These are phyloP conservation scores for Gelatoporia subvermispora DNA, from an alignment of 768 basidiomycete species.

Conservation along the genomic window DNA sequence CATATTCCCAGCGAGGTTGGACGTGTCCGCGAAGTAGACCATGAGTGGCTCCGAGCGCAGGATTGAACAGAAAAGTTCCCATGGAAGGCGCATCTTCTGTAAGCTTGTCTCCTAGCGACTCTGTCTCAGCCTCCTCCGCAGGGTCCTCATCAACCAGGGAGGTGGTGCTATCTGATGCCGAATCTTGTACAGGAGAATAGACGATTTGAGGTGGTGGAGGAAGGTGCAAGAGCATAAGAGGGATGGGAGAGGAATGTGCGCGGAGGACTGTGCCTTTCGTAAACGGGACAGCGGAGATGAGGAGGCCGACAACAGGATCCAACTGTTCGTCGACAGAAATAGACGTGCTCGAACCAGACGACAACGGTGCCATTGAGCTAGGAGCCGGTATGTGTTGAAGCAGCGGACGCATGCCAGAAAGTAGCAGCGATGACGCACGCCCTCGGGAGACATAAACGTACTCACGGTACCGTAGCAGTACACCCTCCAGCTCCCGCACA, in stretches of 20 bases:
- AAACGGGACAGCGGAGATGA: conserved; percentile 80
- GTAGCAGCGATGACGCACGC: neutral
- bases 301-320: conserved; percentile 56
- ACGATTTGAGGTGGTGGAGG: conserved; percentile 29
- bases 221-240: conserved; percentile 75
- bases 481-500: conserved; percentile 91
- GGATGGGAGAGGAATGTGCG: conserved; percentile 70
- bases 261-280: conserved; percentile 64
- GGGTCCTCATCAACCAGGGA: neutral
- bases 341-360: neutral
- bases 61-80: conserved; percentile 64
- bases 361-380: neutral
- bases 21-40: conserved; percentile 58
- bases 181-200: conserved; percentile 17
- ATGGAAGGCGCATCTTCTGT: conserved; percentile 17
- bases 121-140: neutral
- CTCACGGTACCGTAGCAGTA: conserved; percentile 46
- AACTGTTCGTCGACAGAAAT: conserved; percentile 1
- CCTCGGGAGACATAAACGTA: neutral
- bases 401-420: neutral
- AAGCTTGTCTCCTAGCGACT: neutral
- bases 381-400: neutral
- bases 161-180: conserved; percentile 1
- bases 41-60: conserved; percentile 48
- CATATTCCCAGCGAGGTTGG: conserved; percentile 65